These are phyloP conservation scores for Mortierella alpina DNA, from an alignment of 192 early-diverging fungal genomes.

Conservation along the genomic window DNA sequence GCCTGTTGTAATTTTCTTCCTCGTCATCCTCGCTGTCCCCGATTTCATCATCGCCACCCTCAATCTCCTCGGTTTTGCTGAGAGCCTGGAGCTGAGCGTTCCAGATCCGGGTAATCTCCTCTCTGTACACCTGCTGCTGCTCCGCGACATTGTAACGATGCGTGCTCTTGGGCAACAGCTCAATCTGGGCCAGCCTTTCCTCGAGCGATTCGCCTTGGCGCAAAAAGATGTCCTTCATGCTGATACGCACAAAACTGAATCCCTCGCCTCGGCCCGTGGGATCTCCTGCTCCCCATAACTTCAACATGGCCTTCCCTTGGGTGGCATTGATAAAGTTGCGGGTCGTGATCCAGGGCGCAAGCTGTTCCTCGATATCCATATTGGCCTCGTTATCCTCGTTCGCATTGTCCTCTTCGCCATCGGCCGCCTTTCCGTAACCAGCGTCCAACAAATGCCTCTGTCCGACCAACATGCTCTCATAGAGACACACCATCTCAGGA, in stretches of 20 bases:
- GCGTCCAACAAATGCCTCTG: slow-evolving; percentile 92
- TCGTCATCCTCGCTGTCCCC: slow-evolving; percentile 69
- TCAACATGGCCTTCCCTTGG: slow-evolving; percentile 93
- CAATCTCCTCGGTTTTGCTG: slow-evolving; percentile 63
- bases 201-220: slow-evolving; percentile 85
- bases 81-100: slow-evolving; percentile 83
- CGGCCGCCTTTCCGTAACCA: slow-evolving; percentile 77
- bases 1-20: slow-evolving; percentile 39
- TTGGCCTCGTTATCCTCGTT: slow-evolving; percentile 78
- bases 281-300: slow-evolving; percentile 96
- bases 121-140: slow-evolving; percentile 93
- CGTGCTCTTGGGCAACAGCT: slow-evolving; percentile 81
- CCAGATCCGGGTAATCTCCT: slow-evolving; percentile 96
- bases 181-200: slow-evolving; percentile 87
- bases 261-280: slow-evolving; percentile 95
- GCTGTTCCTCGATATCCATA: slow-evolving; percentile 89
- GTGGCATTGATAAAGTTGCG: slow-evolving; percentile 95
- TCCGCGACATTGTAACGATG: slow-evolving; percentile 91
- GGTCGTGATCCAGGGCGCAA: slow-evolving; percentile 96
- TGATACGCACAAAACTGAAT: slow-evolving; percentile 96
- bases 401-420: slow-evolving; percentile 69
- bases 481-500: slow-evolving; percentile 94
- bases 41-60: slow-evolving; percentile 61
- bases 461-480: slow-evolving; percentile 93
- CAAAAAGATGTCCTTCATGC: slow-evolving; percentile 98